A percentile compares a stretch with the other conserved stretches of the same genome.
Conservation (phyloP, 106 monocot species). For the Dendrobium catenatum region DNA sequence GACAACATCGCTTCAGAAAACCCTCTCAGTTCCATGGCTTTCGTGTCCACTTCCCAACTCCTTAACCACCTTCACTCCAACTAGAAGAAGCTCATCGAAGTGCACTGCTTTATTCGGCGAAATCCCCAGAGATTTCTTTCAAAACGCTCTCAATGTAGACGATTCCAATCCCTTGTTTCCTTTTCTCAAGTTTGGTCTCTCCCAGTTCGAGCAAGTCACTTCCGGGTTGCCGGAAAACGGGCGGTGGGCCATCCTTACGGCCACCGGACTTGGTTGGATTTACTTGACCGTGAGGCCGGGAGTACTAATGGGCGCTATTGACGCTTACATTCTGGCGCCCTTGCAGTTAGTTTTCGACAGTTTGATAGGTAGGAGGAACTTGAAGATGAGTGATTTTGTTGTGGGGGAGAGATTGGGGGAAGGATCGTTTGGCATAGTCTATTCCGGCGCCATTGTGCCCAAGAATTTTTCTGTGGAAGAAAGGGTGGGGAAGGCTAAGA, state of each 20-base stretch:
- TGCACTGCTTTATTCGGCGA: constrained; percentile 26
- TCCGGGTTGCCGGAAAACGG: constrained; percentile 32
- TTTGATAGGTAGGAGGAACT: constrained; percentile 64
- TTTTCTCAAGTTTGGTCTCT: constrained; percentile 15
- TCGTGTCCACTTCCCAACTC: constrained; percentile 15
- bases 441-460: constrained; percentile 67
- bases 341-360: constrained; percentile 63
- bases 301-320: constrained; percentile 78
- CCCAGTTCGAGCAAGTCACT: constrained; percentile 23
- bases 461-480: constrained; percentile 45
- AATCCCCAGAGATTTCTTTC: constrained; percentile 18
- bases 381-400: constrained; percentile 77
- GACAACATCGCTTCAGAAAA: constrained; percentile 18
- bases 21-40: constrained; percentile 4
- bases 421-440: constrained; percentile 88
- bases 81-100: constrained; percentile 3
- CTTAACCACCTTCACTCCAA: background rate
- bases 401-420: constrained; percentile 81
- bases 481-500: constrained; percentile 28
- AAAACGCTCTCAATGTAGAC: constrained; percentile 22
- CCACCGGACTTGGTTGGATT: constrained; percentile 42
- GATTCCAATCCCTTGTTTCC: constrained; percentile 31
- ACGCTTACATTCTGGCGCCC: constrained; percentile 78
- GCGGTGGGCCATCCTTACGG: constrained; percentile 46
- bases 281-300: constrained; percentile 92